Base-by-base conservation (phyloP, 2,329 filamentous ascomycete species). In the Colletotrichum orbiculare region DNA sequence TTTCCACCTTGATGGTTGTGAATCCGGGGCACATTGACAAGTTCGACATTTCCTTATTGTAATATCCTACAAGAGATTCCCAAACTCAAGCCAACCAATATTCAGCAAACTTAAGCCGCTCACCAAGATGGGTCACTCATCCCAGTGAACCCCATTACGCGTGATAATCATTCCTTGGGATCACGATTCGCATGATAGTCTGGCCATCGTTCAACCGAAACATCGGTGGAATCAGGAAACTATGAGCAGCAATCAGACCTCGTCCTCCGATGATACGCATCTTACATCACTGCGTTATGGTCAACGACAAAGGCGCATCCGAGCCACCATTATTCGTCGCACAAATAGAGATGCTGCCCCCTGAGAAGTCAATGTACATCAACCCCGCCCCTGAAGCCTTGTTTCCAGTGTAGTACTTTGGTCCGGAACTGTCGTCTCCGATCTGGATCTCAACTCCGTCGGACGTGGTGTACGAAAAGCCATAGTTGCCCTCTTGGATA, bases 291-390 rank as follows among this genome's bases (percentile, higher is more conserved):
- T 49, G 45, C 7, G 54, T 57, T 12, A 57, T 49, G 8, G 6
- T 49, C 9, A 57, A 41, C 15, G 45, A 41, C n/a, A 57, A 45
- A 4, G 35, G 8, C 10, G 54, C 45, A 6, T 49, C 54, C 2
- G 35, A 33, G 6, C 54, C 45, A 2, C 54, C 45, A 6, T 41
- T 34, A 37, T 48, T 57, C 8, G 43, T 57, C 9, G 54, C 54
- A 12, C 54, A 57, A 17, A 49, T 33, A 1, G 45, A 49, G 45
- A 57, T 42, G 37, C 45, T 57, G 2, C 54, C 54, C 11, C 54
- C 45, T 8, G 54, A 57, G 12, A 57, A 57, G 17, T 57, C 54
- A 2, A 57, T 42, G 12, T 49, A 57, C 54, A 57, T 57, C 54
- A 57, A 37, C 6, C 45, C 54, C 12, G 54, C 37, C 10, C 54